A percentile compares a stretch with the other conserved stretches of the same genome.
These are phyloP conservation scores for Emiliania huxleyi DNA, from an alignment of 78 protist species.

Conservation along the genomic window DNA sequence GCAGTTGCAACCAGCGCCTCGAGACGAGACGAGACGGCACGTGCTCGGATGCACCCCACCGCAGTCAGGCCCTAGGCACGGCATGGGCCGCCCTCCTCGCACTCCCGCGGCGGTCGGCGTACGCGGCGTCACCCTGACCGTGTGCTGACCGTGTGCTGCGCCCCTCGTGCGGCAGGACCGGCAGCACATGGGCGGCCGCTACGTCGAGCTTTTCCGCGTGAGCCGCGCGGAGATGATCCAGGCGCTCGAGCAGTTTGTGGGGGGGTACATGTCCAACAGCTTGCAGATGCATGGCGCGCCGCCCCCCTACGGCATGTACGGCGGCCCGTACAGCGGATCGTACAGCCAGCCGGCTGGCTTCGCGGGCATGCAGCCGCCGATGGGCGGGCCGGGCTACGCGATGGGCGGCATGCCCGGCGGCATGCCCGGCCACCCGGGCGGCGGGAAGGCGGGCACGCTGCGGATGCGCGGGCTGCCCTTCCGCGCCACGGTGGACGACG, in stretches of 20 bases:
- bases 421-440: not conserved
- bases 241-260: constrained; percentile 2
- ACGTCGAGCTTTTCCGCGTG: constrained; percentile 35
- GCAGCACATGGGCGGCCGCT: constrained; percentile 26
- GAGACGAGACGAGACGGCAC: no score
- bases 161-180: no score
- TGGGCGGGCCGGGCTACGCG: not conserved
- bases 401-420: not conserved
- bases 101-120: no score
- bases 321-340: not conserved
- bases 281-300: not conserved
- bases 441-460: not conserved
- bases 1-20: no score
- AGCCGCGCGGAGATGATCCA: not conserved
- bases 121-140: no score
- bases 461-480: not conserved
- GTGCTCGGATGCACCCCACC: no score
- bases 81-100: no score
- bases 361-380: no score
- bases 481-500: not conserved
- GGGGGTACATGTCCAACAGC: not conserved
- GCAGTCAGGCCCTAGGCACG: no score
- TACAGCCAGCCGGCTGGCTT: not conserved
- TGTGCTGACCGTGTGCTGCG: no score
- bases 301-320: not conserved